These are phyloP conservation scores for Carallia pectinifolia DNA, from an alignment of 345 rosid species.

Conservation along the genomic window DNA sequence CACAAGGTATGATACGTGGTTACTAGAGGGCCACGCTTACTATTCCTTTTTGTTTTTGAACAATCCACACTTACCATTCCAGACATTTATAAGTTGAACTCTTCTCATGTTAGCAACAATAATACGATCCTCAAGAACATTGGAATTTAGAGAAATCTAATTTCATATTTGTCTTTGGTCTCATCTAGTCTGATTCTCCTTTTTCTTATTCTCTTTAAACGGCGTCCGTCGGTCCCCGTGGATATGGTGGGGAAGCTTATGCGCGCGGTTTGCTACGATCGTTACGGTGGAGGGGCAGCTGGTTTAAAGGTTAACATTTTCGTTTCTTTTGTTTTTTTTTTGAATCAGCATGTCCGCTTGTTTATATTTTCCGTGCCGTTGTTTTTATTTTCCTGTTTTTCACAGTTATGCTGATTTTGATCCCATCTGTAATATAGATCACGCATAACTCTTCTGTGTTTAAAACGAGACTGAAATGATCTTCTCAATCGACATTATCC, in stretches of 20 bases:
- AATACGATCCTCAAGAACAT: background rate
- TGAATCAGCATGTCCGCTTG: too few species aligned
- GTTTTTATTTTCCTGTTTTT: background rate
- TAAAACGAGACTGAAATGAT: too few species aligned
- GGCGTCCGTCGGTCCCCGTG: background rate
- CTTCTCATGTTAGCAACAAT: conserved; percentile 7
- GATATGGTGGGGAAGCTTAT: conserved; percentile 39
- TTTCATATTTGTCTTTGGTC: too few species aligned
- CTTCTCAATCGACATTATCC: too few species aligned
- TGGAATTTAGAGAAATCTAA: background rate
- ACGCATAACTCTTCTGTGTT: too few species aligned
- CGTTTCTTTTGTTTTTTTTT: background rate
- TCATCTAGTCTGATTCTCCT: background rate
- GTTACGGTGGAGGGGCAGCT: conserved; percentile 49
- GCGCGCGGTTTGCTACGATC: conserved; percentile 37
- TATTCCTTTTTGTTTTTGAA: too few species aligned
- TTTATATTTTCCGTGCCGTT: background rate
- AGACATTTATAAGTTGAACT: too few species aligned
- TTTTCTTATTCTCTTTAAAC: background rate
- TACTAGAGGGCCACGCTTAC: too few species aligned
- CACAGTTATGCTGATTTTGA: too few species aligned
- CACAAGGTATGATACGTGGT: too few species aligned
- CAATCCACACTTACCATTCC: too few species aligned
- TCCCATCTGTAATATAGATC: too few species aligned
- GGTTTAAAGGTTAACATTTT: conserved; percentile 37